Base-by-base conservation (phyloP, 768 basidiomycete genomes). In the Mycena kentingensis region DNA sequence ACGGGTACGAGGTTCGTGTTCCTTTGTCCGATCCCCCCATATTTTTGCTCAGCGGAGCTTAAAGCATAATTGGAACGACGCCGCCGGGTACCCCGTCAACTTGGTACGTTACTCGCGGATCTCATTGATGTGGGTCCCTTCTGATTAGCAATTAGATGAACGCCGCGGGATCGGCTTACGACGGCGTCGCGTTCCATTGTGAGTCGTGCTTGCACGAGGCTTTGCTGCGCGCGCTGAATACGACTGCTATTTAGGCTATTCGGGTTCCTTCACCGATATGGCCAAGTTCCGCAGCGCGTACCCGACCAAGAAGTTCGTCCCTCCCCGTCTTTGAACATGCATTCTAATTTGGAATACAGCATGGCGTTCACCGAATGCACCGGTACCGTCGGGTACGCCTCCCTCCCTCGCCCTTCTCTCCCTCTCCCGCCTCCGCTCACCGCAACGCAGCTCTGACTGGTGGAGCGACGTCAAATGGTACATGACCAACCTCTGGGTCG, bases 381-480 rank as follows among this genome's bases (percentile, higher is more conserved):
- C n/a, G 58, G 58, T 16, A 59, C 53, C 1, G 19, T 44, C 42
- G 58, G n/a, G n/a, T n/a, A n/a, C n/a, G n/a, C n/a, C n/a, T n/a
- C n/a, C n/a, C n/a, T n/a, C n/a, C n/a, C n/a, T n/a, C n/a, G n/a
- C n/a, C n/a, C n/a, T n/a, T n/a, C n/a, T n/a, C n/a, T n/a, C n/a
- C n/a, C n/a, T n/a, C n/a, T n/a, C n/a, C n/a, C n/a, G n/a, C n/a
- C n/a, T n/a, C n/a, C n/a, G n/a, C n/a, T n/a, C n/a, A n/a, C n/a
- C n/a, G n/a, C n/a, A n/a, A n/a, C n/a, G n/a, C n/a, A n/a, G 85
- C 10, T 78, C 79, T 7, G 85, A 90, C 62, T 90, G 86, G 87
- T 90, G 87, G 88, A 71, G 69, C 46, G 85, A 89, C 57, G 82
- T 89, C 67, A 90, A 89, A 82, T 87, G 85, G 85, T 82, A 85